Conservation (phyloP, 179 eudicot species). For the Gypsophila paniculata region DNA sequence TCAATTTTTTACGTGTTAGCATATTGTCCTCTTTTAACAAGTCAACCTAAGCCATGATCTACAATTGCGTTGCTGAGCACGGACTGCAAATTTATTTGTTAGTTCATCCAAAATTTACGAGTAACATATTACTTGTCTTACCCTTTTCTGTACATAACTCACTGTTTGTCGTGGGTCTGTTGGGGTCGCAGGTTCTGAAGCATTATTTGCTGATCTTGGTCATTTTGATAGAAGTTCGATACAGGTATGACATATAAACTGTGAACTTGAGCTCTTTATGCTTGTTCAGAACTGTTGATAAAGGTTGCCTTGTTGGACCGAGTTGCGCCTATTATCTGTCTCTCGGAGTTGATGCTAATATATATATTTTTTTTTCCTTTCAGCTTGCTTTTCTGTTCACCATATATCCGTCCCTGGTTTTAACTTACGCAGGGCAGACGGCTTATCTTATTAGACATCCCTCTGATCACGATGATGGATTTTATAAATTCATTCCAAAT, state of each 20-base stretch:
- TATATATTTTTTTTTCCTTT: slow-evolving; percentile 11
- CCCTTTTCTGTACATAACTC: background rate
- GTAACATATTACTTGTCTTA: background rate
- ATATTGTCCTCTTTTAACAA: background rate
- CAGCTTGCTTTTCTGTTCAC: slow-evolving; percentile 53
- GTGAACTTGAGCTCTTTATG: no score
- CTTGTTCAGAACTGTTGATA: no score
- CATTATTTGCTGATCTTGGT: slow-evolving; percentile 80
- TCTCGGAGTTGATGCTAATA: background rate
- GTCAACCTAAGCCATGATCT: background rate
- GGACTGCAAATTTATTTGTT: background rate
- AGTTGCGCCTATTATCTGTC: background rate
- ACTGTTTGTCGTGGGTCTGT: background rate
- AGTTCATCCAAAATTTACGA: background rate
- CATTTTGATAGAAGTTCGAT: slow-evolving; percentile 61
- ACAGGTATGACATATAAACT: no score
- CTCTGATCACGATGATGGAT: slow-evolving; percentile 42
- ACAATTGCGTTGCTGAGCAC: background rate
- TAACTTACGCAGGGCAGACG: slow-evolving; percentile 73
- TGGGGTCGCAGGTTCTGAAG: slow-evolving; percentile 57
- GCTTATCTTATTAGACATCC: slow-evolving; percentile 65
- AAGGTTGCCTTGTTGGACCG: background rate
- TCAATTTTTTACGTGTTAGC: background rate
- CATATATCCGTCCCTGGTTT: slow-evolving; percentile 62
- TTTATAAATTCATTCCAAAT: slow-evolving; percentile 55